These are phyloP conservation scores for Suillus subalutaceus DNA, from an alignment of 768 basidiomycete species.

Conservation along the genomic window DNA sequence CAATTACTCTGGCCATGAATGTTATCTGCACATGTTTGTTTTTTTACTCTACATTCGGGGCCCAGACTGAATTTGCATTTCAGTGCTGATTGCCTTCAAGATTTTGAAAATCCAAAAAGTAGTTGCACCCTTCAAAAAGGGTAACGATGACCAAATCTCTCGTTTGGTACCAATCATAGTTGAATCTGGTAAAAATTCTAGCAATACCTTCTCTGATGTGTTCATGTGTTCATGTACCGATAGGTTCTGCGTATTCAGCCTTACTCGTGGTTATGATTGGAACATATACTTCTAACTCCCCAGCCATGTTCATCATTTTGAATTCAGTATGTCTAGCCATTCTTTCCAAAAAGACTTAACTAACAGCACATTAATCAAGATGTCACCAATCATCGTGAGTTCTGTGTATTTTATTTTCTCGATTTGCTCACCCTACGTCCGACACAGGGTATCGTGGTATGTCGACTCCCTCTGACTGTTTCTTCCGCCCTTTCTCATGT, in stretches of 20 bases:
- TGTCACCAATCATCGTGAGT: slow-evolving; percentile 23
- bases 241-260: slow-evolving; percentile 22
- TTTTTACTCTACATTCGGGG: background rate
- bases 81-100: slow-evolving; percentile 27
- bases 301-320: slow-evolving; percentile 22
- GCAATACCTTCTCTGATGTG: background rate
- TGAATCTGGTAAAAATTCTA: slow-evolving; percentile 22
- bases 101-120: slow-evolving; percentile 27
- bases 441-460: slow-evolving; percentile 22
- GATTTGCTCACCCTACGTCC: slow-evolving; percentile 1
- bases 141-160: slow-evolving; percentile 9
- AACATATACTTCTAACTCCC: slow-evolving; percentile 15
- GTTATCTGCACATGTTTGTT: slow-evolving; percentile 31
- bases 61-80: background rate
- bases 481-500: background rate
- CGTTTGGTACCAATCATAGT: slow-evolving; percentile 21
- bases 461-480: slow-evolving; percentile 9
- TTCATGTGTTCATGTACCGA: background rate
- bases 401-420: background rate
- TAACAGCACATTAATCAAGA: slow-evolving; percentile 7
- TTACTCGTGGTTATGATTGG: slow-evolving; percentile 22
- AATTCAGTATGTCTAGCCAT: slow-evolving; percentile 16
- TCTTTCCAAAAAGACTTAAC: background rate
- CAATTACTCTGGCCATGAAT: slow-evolving; percentile 27
- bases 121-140: slow-evolving; percentile 10